phyloP scores from a whole-genome alignment of 2,329 filamentous ascomycete species.

The Dichotomopilus funicola region DNA sequence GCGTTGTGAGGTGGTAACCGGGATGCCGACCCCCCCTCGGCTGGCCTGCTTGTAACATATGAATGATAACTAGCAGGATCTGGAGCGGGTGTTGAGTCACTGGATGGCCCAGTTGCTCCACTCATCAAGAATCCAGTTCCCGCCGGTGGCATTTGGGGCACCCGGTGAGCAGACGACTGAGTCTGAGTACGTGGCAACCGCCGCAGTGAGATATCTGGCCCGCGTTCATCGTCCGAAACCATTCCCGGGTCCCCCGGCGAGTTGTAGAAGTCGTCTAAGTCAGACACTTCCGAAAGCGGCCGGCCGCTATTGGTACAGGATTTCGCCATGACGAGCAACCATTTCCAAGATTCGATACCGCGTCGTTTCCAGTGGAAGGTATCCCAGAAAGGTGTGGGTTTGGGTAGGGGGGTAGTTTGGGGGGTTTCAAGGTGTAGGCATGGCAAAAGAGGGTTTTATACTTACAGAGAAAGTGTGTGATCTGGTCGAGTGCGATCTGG shows the following conservation, averaged over 20 bases:
- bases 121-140: no score
- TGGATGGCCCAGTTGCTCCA: neutral
- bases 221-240: neutral
- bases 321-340: neutral
- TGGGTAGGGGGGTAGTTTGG: no score
- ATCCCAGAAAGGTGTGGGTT: neutral
- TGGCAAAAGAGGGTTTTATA: neutral
- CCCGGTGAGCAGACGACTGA: neutral
- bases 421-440: neutral
- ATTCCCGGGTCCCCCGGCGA: neutral
- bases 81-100: neutral
- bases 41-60: neutral
- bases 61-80: no score
- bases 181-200: neutral
- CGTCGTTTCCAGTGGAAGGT: neutral
- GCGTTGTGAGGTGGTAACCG: no score
- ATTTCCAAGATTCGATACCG: neutral
- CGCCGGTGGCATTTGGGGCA: neutral
- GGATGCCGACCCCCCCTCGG: no score
- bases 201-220: neutral
- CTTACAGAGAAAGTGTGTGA: conserved; percentile 16
- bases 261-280: neutral
- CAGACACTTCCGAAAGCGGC: neutral
- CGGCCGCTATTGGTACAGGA: neutral
- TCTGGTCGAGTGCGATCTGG: neutral